Evolutionary conservation across 176 grass and related monocot species (phyloP), one percentile per base, ranked within the genome.

Genomic region (Puya raimondii): DNA sequence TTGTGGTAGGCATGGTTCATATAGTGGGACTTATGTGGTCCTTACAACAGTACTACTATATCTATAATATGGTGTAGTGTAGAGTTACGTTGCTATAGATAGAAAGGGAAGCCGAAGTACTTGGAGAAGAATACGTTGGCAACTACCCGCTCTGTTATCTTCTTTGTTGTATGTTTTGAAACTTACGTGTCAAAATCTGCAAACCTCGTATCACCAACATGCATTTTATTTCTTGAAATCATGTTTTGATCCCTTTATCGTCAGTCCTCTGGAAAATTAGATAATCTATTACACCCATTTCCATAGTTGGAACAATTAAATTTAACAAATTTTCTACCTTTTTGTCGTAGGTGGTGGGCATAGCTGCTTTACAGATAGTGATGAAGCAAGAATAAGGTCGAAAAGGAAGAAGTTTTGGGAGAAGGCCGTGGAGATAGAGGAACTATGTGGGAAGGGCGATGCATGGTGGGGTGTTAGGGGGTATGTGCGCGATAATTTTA

Each of bases 381-480:
- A 96, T 13, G 92, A 96, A 74, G 86, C 88, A 42, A 89, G 85
- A 77, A 76, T 96, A 67, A 86, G 92, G 68, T 76, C n/a, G 15
- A 89, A 84, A 64, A 76, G 86, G 13, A 88, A 76, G 50, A 89
- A 50, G 51, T 78, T 87, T 29, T 96, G 88, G 83, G 88, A 89
- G 47, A 91, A 96, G 74, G 83, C 92, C 63, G 85, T 87, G 74
- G 85, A 91, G 47, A 84, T 81, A 72, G 75, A 86, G 50, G 80
- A 96, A 23, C 64, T 91, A 26, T 96, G 92, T 51, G 83, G 81
- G 21, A 79, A 91, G 64, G 83, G 72, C 51, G 86, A 87, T 84
- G 73, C 84, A 20, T 96, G 92, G 92, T 96, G 92, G 92, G 92
- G 92, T 59, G 83, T 91, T 51, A 79, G 81, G 74, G 88, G 92